Evolutionary conservation across 129 eudicot genomes (phyloP).

Genomic region (Dittrichia graveolens): DNA sequence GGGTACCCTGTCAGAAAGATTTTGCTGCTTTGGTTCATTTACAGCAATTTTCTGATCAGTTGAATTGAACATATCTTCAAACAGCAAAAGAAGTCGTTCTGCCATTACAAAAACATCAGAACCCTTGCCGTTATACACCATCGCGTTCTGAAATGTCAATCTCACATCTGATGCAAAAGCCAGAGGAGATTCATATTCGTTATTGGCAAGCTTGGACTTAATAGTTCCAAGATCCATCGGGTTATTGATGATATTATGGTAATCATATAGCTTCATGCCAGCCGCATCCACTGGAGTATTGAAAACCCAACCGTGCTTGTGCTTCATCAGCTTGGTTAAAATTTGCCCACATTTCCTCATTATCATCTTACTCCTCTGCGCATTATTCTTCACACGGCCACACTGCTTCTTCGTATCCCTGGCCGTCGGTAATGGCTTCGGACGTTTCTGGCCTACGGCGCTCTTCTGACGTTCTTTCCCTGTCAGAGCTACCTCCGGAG

Average conservation of each 20-base stretch:
- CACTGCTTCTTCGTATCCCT: constrained; percentile 31
- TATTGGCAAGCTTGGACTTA: constrained; percentile 37
- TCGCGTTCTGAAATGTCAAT: constrained; percentile 58
- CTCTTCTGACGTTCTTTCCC: constrained; percentile 5
- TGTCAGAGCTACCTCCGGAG: not conserved
- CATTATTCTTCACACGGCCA: constrained; percentile 17
- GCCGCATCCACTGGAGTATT: constrained; percentile 51
- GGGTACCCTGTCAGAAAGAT: not conserved
- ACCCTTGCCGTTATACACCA: constrained; percentile 58
- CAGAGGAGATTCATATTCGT: constrained; percentile 35
- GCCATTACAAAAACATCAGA: constrained; percentile 49
- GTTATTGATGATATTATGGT: constrained; percentile 34
- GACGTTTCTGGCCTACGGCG: constrained; percentile 17
- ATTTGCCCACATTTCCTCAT: constrained; percentile 51
- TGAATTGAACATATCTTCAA: constrained; percentile 41
- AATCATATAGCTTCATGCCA: constrained; percentile 49
- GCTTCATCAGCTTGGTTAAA: constrained; percentile 45
- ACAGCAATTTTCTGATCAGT: constrained; percentile 16
- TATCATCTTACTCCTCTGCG: constrained; percentile 28
- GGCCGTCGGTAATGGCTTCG: constrained; percentile 10
- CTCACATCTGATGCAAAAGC: constrained; percentile 67
- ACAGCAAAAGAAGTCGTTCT: constrained; percentile 12
- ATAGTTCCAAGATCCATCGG: constrained; percentile 77
- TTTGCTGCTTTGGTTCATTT: constrained; percentile 7
- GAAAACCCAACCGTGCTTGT: constrained; percentile 54